Percentiles rank a stretch among this genome's conserved stretches.
phyloP scores from a whole-genome alignment of 345 rosid species.

The Salix viminalis region DNA sequence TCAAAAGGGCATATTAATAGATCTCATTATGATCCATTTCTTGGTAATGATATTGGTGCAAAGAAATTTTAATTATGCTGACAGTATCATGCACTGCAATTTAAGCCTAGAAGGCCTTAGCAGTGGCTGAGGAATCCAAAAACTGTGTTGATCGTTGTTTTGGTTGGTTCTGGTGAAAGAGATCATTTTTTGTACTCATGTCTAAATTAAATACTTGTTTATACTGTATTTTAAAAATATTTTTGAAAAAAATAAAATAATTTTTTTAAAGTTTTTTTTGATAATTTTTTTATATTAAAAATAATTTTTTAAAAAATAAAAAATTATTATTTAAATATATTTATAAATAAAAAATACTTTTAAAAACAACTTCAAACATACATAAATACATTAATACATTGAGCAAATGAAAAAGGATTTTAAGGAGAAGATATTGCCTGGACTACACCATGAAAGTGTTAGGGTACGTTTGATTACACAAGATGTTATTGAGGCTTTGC shows the following conservation, averaged over 20 bases:
- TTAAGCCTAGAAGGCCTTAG: conserved; percentile 62
- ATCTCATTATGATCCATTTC: neutral
- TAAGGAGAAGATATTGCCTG: conserved; percentile 70
- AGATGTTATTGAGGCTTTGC: conserved; percentile 68
- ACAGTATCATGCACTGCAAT: conserved; percentile 58
- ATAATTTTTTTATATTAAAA: no score
- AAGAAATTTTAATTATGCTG: conserved; percentile 76
- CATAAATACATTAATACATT: no score
- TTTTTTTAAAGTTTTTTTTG: no score
- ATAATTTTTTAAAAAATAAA: no score
- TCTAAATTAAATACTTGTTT: conserved; percentile 11
- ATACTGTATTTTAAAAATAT: no score
- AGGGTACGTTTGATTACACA: conserved; percentile 65
- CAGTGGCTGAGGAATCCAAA: conserved; percentile 71
- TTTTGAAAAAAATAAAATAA: no score
- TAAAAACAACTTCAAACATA: no score
- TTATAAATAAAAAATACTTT: no score
- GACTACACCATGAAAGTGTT: conserved; percentile 77
- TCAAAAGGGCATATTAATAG: no score
- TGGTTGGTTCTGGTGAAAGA: conserved; percentile 36
- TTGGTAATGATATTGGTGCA: conserved; percentile 14
- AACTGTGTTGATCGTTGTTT: conserved; percentile 41
- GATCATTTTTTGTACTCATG: conserved; percentile 66
- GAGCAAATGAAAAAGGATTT: conserved; percentile 44
- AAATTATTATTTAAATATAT: no score